Evolutionary conservation across 169 alveolate species (phyloP).

Genomic region (Blepharisma undulans): DNA sequence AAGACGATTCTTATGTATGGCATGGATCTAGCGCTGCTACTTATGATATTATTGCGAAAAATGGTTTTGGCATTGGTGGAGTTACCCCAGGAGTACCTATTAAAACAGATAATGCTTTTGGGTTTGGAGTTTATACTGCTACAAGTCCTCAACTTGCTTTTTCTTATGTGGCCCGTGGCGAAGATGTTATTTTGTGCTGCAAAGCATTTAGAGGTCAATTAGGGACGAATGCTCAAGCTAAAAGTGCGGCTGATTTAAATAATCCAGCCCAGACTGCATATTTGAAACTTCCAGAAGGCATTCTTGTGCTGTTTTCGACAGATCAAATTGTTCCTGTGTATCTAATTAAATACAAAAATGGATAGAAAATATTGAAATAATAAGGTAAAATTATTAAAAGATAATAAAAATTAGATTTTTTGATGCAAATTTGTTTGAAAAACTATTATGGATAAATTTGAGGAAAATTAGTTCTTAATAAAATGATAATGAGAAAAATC

Average conservation of each 20-base stretch:
- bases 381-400: neutral
- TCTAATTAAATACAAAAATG: neutral
- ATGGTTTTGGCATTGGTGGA: neutral
- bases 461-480: neutral
- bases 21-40: neutral
- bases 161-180: neutral
- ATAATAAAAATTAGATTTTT: too few relatives aligned
- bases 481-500: neutral
- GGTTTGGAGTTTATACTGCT: neutral
- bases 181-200: neutral
- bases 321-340: neutral
- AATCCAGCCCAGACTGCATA: neutral
- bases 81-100: neutral
- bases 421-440: too few relatives aligned
- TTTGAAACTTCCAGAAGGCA: neutral
- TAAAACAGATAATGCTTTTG: neutral
- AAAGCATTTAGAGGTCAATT: neutral
- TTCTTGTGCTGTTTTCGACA: neutral
- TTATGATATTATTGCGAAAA: neutral
- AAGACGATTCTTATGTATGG: neutral
- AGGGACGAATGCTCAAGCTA: neutral
- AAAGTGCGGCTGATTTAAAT: neutral
- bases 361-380: neutral
- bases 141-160: neutral
- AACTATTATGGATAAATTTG: too few relatives aligned